Conservation (phyloP, 768 basidiomycete genomes). For the Candolleomyces aberdarensis region DNA sequence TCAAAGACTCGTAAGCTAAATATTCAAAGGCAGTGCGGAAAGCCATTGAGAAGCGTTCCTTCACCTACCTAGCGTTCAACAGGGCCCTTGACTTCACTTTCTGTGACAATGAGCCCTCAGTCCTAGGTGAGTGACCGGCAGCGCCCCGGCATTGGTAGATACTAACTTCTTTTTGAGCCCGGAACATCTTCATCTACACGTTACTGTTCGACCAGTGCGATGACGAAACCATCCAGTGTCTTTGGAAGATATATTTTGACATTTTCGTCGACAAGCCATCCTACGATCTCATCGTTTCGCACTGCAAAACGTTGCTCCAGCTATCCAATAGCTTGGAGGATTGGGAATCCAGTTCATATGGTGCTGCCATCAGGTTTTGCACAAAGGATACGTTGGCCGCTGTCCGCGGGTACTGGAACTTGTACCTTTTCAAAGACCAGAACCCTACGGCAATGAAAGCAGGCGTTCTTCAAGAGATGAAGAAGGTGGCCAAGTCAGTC, state of each 20-base stretch:
- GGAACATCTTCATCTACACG: slow-evolving; percentile 46
- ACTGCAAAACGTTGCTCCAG: slow-evolving; percentile 36
- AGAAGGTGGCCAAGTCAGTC: neutral
- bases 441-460: slow-evolving; percentile 17
- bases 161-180: slow-evolving; percentile 28
- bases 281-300: slow-evolving; percentile 28
- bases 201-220: slow-evolving; percentile 32
- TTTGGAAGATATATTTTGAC: slow-evolving; percentile 51
- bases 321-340: slow-evolving; percentile 26
- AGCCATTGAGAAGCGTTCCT: neutral
- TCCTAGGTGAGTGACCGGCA: slow-evolving; percentile 35
- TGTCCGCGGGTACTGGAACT: slow-evolving; percentile 39
- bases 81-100: slow-evolving; percentile 47
- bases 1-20: slow-evolving; percentile 18
- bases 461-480: slow-evolving; percentile 2
- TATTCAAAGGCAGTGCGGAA: neutral
- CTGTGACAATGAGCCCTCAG: slow-evolving; percentile 46
- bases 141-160: neutral
- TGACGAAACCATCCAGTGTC: slow-evolving; percentile 6
- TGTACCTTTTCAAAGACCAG: slow-evolving; percentile 21
- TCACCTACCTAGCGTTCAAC: slow-evolving; percentile 3
- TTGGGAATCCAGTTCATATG: slow-evolving; percentile 42
- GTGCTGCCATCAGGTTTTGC: slow-evolving; percentile 33
- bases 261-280: slow-evolving; percentile 39
- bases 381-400: slow-evolving; percentile 34